Percentiles rank a stretch among this genome's conserved stretches.
phyloP scores from a whole-genome alignment of 805 yeast species.

The Wickerhamiella kazuoi region DNA sequence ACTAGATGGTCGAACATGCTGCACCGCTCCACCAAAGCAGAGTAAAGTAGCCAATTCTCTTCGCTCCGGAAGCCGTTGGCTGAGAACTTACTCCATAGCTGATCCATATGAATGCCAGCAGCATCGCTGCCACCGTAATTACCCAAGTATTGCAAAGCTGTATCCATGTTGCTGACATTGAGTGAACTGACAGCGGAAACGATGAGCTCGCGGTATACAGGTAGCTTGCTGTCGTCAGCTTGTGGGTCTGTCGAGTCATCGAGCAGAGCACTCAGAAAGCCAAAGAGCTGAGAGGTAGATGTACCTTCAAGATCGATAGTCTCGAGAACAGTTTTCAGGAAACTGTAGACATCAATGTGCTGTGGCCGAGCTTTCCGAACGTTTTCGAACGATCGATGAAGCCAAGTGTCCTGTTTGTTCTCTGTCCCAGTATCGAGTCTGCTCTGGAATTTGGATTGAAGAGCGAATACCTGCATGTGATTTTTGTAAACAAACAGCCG shows the following conservation, averaged over 20 bases:
- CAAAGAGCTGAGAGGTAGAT: not conserved
- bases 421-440: too few species aligned
- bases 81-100: not conserved
- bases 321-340: not conserved
- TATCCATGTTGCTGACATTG: too few species aligned
- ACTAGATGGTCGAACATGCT: constrained; percentile 7
- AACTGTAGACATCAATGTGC: not conserved
- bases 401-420: too few species aligned
- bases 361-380: not conserved
- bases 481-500: too few species aligned
- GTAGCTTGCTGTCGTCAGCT: not conserved
- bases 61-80: constrained; percentile 7
- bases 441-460: too few species aligned
- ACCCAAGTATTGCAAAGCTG: too few species aligned
- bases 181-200: too few species aligned
- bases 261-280: not conserved
- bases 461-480: too few species aligned
- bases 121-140: too few species aligned
- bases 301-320: not conserved
- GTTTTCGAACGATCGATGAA: not conserved
- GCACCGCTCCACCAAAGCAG: not conserved
- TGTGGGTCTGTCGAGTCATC: not conserved
- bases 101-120: not conserved
- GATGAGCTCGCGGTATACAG: not conserved
- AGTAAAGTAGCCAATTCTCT: constrained; percentile 1